Evolutionary conservation across 2,329 filamentous ascomycete species (phyloP).

Genomic region (Hypoxylon sp.): DNA sequence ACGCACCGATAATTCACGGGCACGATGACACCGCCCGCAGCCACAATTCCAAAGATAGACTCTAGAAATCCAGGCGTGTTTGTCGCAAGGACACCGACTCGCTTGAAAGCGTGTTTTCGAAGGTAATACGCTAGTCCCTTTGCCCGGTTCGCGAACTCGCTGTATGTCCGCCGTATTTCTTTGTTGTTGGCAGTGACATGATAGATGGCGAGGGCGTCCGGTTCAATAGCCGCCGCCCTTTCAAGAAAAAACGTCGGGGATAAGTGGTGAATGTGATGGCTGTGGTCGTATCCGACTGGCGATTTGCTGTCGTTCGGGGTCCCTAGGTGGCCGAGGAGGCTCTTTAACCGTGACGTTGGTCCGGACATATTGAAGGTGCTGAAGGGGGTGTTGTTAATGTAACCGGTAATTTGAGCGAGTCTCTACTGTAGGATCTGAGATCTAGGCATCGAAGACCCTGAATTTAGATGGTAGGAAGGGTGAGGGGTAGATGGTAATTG

Average conservation of each 20-base stretch:
- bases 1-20: slow-evolving; percentile 65
- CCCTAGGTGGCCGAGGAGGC: slow-evolving; percentile 65
- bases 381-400: background rate
- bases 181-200: slow-evolving; percentile 84
- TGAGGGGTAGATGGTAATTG: background rate
- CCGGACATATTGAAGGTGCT: slow-evolving; percentile 66
- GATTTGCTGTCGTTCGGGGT: slow-evolving; percentile 48
- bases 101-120: slow-evolving; percentile 75
- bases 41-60: slow-evolving; percentile 86
- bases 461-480: background rate
- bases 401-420: background rate
- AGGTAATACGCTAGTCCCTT: slow-evolving; percentile 90
- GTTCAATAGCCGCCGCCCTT: slow-evolving; percentile 88
- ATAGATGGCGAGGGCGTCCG: slow-evolving; percentile 84
- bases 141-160: slow-evolving; percentile 85
- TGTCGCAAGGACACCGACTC: slow-evolving; percentile 86
- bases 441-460: background rate
- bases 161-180: slow-evolving; percentile 80
- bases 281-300: slow-evolving; percentile 58
- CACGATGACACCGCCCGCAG: slow-evolving; percentile 82
- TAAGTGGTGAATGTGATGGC: slow-evolving; percentile 77
- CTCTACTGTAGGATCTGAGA: background rate
- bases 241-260: slow-evolving; percentile 90
- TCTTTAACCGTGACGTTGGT: slow-evolving; percentile 69
- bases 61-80: slow-evolving; percentile 97